Percentiles rank a stretch among this genome's conserved stretches.
phyloP scores from a whole-genome alignment of 495 filamentous ascomycete genomes.

The Pseudomonodictys pantanalensis region DNA sequence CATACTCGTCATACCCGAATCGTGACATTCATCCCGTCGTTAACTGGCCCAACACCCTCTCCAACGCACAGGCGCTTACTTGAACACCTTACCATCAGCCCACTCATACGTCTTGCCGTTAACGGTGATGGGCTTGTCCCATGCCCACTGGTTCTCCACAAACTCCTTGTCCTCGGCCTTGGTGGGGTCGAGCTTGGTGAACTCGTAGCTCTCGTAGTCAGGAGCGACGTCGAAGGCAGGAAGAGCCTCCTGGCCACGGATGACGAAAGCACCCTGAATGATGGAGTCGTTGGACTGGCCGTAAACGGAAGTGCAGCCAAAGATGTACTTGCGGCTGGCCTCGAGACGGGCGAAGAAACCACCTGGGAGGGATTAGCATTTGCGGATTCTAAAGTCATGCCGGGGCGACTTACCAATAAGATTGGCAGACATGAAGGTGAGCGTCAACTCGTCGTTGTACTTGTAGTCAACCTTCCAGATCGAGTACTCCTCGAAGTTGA shows the following conservation, averaged over 20 bases:
- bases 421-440: constrained; percentile 98
- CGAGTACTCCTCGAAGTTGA: constrained; percentile 89
- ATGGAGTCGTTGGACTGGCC: constrained; percentile 82
- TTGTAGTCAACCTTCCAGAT: constrained; percentile 92
- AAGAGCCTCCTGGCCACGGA: constrained; percentile 82
- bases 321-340: constrained; percentile 96
- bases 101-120: constrained; percentile 75
- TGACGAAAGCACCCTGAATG: constrained; percentile 85
- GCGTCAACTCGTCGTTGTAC: constrained; percentile 95
- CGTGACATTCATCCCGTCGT: constrained; percentile 1
- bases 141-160: constrained; percentile 83
- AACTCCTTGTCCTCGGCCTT: constrained; percentile 79
- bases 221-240: constrained; percentile 95
- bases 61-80: constrained; percentile 56
- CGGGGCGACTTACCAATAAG: constrained; percentile 61
- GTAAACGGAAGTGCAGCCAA: constrained; percentile 87
- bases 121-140: constrained; percentile 75
- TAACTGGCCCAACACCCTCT: background rate
- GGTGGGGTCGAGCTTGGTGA: constrained; percentile 87
- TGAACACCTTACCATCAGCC: constrained; percentile 97
- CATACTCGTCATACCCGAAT: background rate
- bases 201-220: constrained; percentile 94
- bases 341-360: constrained; percentile 98
- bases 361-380: constrained; percentile 46
- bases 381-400: background rate